These are phyloP conservation scores for Hymenoscyphus scutula DNA, from an alignment of 2,329 filamentous ascomycete species.

Conservation along the genomic window DNA sequence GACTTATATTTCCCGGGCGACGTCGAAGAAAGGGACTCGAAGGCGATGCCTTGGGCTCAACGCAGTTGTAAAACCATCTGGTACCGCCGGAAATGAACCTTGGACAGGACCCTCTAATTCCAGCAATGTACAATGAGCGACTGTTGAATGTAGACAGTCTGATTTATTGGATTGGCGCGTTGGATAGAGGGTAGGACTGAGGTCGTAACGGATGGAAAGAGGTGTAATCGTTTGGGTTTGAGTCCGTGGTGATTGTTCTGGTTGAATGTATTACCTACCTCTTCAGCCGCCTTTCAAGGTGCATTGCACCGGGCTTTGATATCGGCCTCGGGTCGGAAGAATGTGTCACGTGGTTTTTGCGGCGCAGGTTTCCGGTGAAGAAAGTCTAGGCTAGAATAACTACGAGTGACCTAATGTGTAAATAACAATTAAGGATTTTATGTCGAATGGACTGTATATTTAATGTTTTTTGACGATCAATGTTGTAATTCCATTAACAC, in stretches of 20 bases:
- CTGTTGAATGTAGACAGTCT: neutral
- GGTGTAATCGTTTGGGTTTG: neutral
- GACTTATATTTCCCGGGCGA: neutral
- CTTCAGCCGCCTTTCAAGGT: neutral
- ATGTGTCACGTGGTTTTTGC: too few species aligned
- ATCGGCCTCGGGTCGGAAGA: too few species aligned
- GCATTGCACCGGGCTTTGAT: too few species aligned
- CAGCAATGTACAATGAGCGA: neutral
- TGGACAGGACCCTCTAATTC: neutral
- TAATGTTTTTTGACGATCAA: too few species aligned
- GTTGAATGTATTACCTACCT: neutral
- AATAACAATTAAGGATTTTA: too few species aligned
- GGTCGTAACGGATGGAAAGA: neutral
- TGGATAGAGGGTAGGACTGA: neutral
- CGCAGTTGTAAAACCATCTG: constrained; percentile 28
- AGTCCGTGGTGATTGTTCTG: neutral
- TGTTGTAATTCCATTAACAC: too few species aligned
- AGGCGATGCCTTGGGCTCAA: constrained; percentile 32
- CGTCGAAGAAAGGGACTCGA: constrained; percentile 7
- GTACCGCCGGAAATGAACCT: neutral
- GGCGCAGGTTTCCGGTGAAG: too few species aligned
- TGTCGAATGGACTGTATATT: too few species aligned
- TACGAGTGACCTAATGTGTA: too few species aligned
- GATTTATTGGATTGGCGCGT: neutral
- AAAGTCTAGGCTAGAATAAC: too few species aligned